Evolutionary conservation across 2,329 filamentous ascomycete species (phyloP), one percentile per base, ranked within the genome.

Genomic region (Stemphylium beticola): DNA sequence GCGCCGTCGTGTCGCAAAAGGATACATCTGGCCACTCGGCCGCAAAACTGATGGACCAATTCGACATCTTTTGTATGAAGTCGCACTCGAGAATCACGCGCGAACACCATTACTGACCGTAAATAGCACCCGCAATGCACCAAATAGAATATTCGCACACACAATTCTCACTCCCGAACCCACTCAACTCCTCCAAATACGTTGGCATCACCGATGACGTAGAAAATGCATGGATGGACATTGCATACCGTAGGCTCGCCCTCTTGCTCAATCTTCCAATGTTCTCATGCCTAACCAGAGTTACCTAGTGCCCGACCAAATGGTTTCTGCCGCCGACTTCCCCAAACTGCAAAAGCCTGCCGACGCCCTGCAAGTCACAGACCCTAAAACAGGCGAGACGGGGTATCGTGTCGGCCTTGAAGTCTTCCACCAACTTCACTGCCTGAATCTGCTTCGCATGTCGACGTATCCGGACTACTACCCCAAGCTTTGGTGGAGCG

Each of bases 321-420:
- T 85, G 80, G 82, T 87, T 46, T 81, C 81, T 0, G 74, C 78
- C 18, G 74, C 79, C 5, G 83, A 87, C 62, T 79, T 86, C 24
- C 71, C 79, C 36, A 79, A 79, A 18, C 78, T 87, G 0, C 79
- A 80, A 4, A 82, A 85, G 57, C 81, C 81, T 2, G 69, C 75
- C 33, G 73, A 79, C 18, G 83, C 82, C 0, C 75, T 86, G n/a
- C 81, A 80, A 62, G 81, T 85, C 58, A 82, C 79, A 9, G 76
- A 87, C 59, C 81, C 83, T 4, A 76, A 75, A 39, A 85, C 84
- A 1, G 85, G 84, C 15, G 77, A 82, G 52, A 78, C 80, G 33
- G 85, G 84, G 0, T 87, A 86, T 61, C 78, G 84, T n/a, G 83
- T 85, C 0, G 85, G 81, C 0, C 72, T 85, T 3, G 82, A 85